These are phyloP conservation scores for Fusarium concolor DNA, from an alignment of 2,329 filamentous ascomycete genomes.

Conservation along the genomic window DNA sequence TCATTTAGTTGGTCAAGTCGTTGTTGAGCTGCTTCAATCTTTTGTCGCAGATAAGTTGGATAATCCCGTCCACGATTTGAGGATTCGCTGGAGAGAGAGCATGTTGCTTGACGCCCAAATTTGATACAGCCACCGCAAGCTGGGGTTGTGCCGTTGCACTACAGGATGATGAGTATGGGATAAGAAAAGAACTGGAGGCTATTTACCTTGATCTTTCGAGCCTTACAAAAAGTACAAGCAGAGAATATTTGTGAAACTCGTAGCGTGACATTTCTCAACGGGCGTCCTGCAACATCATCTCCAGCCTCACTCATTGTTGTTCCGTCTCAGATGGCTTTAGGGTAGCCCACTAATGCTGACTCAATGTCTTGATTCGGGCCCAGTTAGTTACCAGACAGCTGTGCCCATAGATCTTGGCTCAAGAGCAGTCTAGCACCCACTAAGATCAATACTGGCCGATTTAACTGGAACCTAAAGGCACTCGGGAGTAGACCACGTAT, in stretches of 20 bases:
- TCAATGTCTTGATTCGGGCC: no score
- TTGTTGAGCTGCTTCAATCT: conserved; percentile 1
- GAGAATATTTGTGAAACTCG: conserved; percentile 11
- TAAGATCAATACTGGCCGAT: no score
- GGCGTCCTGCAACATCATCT: accelerated
- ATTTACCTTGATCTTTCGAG: conserved; percentile 12
- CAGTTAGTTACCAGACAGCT: no score
- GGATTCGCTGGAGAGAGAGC: background rate
- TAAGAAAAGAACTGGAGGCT: accelerated
- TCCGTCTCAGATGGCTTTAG: background rate
- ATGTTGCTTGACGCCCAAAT: background rate
- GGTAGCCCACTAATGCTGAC: background rate
- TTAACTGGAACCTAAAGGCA: no score
- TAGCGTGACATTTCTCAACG: background rate
- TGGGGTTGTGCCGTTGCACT: conserved; percentile 11
- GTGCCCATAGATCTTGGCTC: no score
- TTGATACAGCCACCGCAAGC: conserved; percentile 7
- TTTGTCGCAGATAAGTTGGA: background rate
- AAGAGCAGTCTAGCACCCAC: no score
- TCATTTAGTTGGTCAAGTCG: background rate
- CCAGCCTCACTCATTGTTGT: background rate
- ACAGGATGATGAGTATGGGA: accelerated
- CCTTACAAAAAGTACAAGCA: conserved; percentile 14
- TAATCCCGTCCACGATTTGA: conserved; percentile 6
- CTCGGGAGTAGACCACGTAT: no score